Evolutionary conservation across 305 asterid genomes (phyloP), one percentile per base, ranked within the genome.

Genomic region (Caryopteris hybrid): DNA sequence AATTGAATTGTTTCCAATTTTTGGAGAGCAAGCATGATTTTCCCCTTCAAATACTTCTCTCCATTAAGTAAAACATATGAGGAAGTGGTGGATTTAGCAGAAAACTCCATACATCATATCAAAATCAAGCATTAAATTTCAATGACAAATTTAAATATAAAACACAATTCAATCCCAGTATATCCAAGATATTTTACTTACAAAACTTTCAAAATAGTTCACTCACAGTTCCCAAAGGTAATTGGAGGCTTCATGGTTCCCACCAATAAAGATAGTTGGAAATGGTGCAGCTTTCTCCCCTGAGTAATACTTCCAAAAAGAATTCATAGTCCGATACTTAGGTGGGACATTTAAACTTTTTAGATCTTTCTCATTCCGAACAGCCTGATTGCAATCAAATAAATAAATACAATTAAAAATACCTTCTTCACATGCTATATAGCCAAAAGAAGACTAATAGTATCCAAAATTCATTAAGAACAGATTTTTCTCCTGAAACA

Each of bases 201-300:
- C n/a, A n/a, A n/a, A n/a, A n/a, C 51, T 34, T 10, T 21, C 21
- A 42, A 71, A 65, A 39, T 33, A 66, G 17, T 22, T 46, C 70
- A 80, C 99, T 87, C 77, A 93, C 97, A 93, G 57, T 83, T 93
- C 99, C 99, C 99, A 93, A 13, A 93, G 83, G 74, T 88, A 91
- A 81, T 93, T 93, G 71, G 99, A 93, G n/a, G 99, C 99, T 81
- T 93, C 99, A 54, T 93, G 97, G 69, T 93, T 93, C 29, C 99
- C 97, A 7, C 99, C 96, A 66, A 93, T 86, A 75, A 93, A 93
- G 72, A 93, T 80, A 70, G 99, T 93, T 63, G 96, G 97, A 77
- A 85, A 71, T 66, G 99, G 99, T 54, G 99, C 97, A 55, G 61
- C 85, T 84, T 93, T 93, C 81, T 93, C 97, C 73, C 99, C 99